A percentile compares a stretch with the other conserved stretches of the same genome.
These are phyloP conservation scores for Melaleuca quinquenervia DNA, from an alignment of 345 rosid species.

Conservation along the genomic window DNA sequence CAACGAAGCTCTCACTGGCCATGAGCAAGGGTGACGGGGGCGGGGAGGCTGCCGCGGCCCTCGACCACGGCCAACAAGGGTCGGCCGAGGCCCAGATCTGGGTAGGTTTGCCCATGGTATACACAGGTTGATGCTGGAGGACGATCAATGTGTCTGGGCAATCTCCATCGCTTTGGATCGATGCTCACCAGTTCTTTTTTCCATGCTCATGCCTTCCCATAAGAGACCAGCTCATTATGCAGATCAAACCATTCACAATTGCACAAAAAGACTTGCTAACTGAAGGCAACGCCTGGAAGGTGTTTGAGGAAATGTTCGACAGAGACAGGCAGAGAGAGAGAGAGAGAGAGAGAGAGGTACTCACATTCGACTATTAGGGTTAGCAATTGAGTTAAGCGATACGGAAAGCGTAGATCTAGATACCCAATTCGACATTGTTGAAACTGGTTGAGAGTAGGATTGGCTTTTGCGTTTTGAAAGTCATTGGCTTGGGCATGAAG, in stretches of 20 bases:
- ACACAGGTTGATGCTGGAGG: constrained; percentile 66
- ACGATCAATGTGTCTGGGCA: constrained; percentile 60
- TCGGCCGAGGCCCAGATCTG: too few species aligned
- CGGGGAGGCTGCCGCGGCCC: too few species aligned
- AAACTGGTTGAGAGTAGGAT: neutral
- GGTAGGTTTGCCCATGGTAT: constrained; percentile 77
- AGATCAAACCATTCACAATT: constrained; percentile 70
- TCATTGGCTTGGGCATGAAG: neutral
- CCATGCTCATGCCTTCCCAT: constrained; percentile 68
- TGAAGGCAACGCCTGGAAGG: neutral
- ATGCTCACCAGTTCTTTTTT: constrained; percentile 39
- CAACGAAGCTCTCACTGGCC: too few species aligned
- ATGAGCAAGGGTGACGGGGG: too few species aligned
- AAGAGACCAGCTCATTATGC: constrained; percentile 48
- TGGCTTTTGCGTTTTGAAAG: neutral
- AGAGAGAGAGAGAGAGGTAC: too few species aligned
- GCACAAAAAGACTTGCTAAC: neutral
- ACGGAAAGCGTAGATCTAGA: neutral
- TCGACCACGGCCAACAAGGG: too few species aligned
- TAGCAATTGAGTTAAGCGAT: neutral
- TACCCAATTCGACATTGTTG: neutral
- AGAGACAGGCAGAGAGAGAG: too few species aligned
- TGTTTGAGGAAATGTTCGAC: constrained; percentile 23
- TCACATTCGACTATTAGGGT: neutral
- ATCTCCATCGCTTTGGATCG: constrained; percentile 37